Conservation (phyloP, 1,139 yeast species). For the Protomyces gravidus region DNA sequence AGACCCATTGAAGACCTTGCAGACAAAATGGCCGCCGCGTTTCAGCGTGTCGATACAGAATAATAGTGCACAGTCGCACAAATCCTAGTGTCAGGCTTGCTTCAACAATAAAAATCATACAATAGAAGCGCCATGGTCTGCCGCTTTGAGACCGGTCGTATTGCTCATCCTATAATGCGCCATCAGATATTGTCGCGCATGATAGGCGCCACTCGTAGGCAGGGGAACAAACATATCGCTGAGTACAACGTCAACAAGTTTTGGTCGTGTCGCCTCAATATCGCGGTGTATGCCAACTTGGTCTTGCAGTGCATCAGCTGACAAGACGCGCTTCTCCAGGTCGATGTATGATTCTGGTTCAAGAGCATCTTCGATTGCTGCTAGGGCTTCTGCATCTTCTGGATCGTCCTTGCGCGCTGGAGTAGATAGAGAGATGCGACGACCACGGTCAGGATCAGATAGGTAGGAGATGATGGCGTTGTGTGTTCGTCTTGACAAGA, state of each 20-base stretch:
- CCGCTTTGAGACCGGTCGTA: slow-evolving; percentile 58
- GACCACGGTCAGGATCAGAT: slow-evolving; percentile 38
- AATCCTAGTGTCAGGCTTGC: slow-evolving; percentile 47
- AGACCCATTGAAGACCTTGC: slow-evolving; percentile 66
- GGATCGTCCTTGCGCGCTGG: slow-evolving; percentile 7
- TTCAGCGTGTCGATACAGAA: slow-evolving; percentile 65
- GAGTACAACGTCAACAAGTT: slow-evolving; percentile 58
- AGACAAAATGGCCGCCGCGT: slow-evolving; percentile 66
- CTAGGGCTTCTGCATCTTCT: slow-evolving; percentile 28
- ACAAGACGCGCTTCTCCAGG: slow-evolving; percentile 23
- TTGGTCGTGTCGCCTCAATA: slow-evolving; percentile 19
- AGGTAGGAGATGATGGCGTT: slow-evolving; percentile 56
- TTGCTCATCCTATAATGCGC: slow-evolving; percentile 76
- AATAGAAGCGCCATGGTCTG: slow-evolving; percentile 59
- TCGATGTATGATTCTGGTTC: slow-evolving; percentile 29
- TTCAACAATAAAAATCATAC: slow-evolving; percentile 40
- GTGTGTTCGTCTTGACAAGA: slow-evolving; percentile 65
- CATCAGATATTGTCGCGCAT: slow-evolving; percentile 58
- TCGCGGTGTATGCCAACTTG: slow-evolving; percentile 9
- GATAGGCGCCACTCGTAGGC: slow-evolving; percentile 62
- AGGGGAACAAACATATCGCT: slow-evolving; percentile 86
- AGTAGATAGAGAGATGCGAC: slow-evolving; percentile 31
- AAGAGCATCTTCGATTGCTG: slow-evolving; percentile 3
- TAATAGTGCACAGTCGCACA: slow-evolving; percentile 86
- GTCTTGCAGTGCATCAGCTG: slow-evolving; percentile 17